phyloP scores from a whole-genome alignment of 805 yeast genomes.

The Candida ulmi region DNA sequence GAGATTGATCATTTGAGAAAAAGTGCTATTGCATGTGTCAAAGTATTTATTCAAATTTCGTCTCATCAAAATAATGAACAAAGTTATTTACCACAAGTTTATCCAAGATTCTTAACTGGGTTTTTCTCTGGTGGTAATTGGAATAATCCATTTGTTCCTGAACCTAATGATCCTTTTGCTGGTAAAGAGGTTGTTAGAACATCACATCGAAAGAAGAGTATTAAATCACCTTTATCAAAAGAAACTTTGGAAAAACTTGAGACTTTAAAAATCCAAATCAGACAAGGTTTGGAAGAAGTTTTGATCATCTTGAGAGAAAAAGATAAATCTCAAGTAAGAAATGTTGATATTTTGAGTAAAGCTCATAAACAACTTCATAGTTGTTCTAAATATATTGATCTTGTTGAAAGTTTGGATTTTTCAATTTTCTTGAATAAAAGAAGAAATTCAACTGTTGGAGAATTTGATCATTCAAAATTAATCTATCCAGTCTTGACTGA shows the following conservation, averaged over 20 bases:
- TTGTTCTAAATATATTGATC: constrained; percentile 43
- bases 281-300: constrained; percentile 35
- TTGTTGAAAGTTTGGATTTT: constrained; percentile 57
- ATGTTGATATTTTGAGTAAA: constrained; percentile 46
- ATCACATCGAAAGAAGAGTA: constrained; percentile 21
- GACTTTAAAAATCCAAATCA: constrained; percentile 32
- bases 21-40: constrained; percentile 23
- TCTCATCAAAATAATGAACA: constrained; percentile 24
- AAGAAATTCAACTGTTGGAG: constrained; percentile 9
- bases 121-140: constrained; percentile 77
- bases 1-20: constrained; percentile 34
- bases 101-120: constrained; percentile 62
- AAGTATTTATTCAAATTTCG: constrained; percentile 25
- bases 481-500: constrained; percentile 46
- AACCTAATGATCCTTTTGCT: constrained; percentile 23
- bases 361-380: constrained; percentile 48
- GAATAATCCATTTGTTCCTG: constrained; percentile 61
- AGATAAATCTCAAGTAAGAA: constrained; percentile 34
- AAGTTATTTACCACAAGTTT: constrained; percentile 48
- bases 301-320: constrained; percentile 36
- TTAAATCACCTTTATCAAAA: constrained; percentile 45
- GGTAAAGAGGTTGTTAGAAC: constrained; percentile 21
- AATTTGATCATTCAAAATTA: constrained; percentile 22
- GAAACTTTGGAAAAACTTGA: constrained; percentile 37
- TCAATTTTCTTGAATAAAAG: constrained; percentile 36